phyloP scores from a whole-genome alignment of 1,284 basidiomycete genomes.

The Singerocomus inundabilis region DNA sequence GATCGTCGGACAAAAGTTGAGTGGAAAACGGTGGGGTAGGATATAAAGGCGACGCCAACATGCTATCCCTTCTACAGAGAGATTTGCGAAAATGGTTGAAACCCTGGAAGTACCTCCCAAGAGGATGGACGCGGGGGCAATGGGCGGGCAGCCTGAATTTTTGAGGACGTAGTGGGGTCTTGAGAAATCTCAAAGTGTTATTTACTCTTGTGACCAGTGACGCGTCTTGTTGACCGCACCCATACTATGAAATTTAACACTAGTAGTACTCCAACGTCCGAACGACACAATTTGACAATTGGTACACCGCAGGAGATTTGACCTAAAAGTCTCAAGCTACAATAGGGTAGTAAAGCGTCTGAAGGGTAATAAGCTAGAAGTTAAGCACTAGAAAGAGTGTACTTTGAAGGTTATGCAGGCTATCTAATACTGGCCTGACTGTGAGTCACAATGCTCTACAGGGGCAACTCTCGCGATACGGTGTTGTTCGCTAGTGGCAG shows the following conservation, averaged over 20 bases:
- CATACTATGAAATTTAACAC: background rate
- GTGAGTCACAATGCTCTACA: slow-evolving; percentile 20
- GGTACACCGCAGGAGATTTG: too few species aligned
- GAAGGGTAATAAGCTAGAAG: slow-evolving; percentile 5
- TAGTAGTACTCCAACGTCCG: too few species aligned
- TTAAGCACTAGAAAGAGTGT: slow-evolving; percentile 8
- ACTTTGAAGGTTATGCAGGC: background rate
- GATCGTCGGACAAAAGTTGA: slow-evolving; percentile 47
- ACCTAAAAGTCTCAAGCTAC: background rate
- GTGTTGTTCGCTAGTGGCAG: slow-evolving; percentile 6
- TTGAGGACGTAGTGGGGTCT: background rate
- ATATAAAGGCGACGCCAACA: slow-evolving; percentile 63
- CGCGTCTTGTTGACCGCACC: slow-evolving; percentile 16
- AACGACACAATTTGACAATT: too few species aligned
- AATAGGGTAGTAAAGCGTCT: slow-evolving; percentile 10
- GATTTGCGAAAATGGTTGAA: slow-evolving; percentile 2
- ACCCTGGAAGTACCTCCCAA: slow-evolving; percentile 5
- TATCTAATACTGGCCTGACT: slow-evolving; percentile 7
- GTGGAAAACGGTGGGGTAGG: slow-evolving; percentile 49
- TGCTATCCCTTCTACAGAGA: slow-evolving; percentile 30
- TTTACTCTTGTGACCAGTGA: slow-evolving; percentile 32
- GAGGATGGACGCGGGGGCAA: slow-evolving; percentile 6
- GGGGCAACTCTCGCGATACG: slow-evolving; percentile 11
- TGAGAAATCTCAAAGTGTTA: slow-evolving; percentile 21
- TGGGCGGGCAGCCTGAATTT: slow-evolving; percentile 12